These are phyloP conservation scores for Escovopsis weberi DNA, from an alignment of 2,329 filamentous ascomycete species.

Conservation along the genomic window DNA sequence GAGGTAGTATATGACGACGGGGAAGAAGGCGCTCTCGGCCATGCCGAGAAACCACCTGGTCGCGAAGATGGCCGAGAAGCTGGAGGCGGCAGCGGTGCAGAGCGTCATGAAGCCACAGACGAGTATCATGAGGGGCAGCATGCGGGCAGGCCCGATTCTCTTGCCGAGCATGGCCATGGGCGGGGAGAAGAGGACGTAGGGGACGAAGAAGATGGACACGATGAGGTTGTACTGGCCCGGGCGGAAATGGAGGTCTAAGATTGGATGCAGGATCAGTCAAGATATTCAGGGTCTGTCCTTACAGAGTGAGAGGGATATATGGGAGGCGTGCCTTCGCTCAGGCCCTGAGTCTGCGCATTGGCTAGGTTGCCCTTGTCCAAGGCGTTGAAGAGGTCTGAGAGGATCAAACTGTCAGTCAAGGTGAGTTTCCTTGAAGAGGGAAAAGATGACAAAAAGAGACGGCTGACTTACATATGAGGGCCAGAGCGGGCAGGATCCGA, in stretches of 20 bases:
- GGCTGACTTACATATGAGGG: conserved; percentile 31
- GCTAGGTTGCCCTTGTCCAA: conserved; percentile 29
- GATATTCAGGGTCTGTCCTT: not conserved
- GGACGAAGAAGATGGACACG: conserved; percentile 60
- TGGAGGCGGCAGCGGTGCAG: conserved; percentile 34
- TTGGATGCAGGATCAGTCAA: conserved; percentile 3
- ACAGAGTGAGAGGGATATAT: not conserved
- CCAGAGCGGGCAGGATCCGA: conserved; percentile 37
- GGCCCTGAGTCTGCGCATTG: conserved; percentile 41
- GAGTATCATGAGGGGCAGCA: conserved; percentile 60
- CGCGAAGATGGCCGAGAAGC: conserved; percentile 35
- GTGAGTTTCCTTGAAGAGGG: too few species aligned
- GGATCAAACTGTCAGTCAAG: too few species aligned
- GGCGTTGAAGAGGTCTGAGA: conserved; percentile 29
- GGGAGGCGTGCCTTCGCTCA: conserved; percentile 18
- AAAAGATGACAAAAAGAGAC: too few species aligned
- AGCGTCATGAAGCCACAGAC: conserved; percentile 55
- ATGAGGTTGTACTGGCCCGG: conserved; percentile 55
- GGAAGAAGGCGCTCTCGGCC: conserved; percentile 40
- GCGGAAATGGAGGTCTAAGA: conserved; percentile 34
- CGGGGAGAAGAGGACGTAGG: conserved; percentile 58
- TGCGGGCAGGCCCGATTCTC: conserved; percentile 50
- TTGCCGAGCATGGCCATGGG: conserved; percentile 48
- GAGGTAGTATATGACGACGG: conserved; percentile 38
- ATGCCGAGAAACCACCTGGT: conserved; percentile 38